A percentile compares a stretch with the other conserved stretches of the same genome.
Evolutionary conservation across 257 asterid species (phyloP).

Genomic region (Cordia subcordata): DNA sequence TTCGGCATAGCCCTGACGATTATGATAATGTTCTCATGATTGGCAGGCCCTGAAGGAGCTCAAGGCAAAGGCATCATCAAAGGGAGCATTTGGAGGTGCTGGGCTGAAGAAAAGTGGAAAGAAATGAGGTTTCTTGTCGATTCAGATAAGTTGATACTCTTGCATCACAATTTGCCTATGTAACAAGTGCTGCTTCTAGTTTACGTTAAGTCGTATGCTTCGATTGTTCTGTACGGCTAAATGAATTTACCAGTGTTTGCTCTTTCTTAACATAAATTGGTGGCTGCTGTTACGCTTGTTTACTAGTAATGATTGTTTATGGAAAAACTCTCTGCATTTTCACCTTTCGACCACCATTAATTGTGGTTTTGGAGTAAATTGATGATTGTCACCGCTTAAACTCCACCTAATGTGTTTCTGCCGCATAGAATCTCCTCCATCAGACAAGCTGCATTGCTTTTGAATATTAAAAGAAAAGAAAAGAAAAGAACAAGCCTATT

Average conservation of each 20-base stretch:
- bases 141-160: neutral
- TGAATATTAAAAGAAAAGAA: no score
- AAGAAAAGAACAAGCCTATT: no score
- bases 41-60: slow-evolving; percentile 71
- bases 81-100: slow-evolving; percentile 67
- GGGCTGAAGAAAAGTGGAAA: slow-evolving; percentile 89
- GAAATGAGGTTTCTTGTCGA: slow-evolving; percentile 31
- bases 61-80: slow-evolving; percentile 62
- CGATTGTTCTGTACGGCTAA: slow-evolving; percentile 1
- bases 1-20: neutral
- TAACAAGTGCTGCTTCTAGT: neutral
- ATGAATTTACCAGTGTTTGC: neutral
- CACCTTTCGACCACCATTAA: no score
- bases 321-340: neutral
- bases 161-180: neutral
- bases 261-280: neutral
- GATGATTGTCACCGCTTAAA: no score
- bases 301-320: neutral
- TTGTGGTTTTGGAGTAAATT: no score
- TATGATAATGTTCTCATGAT: neutral
- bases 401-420: no score
- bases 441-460: no score
- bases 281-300: neutral
- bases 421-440: no score
- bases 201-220: neutral